Percentiles rank a stretch among this genome's conserved stretches.
Conservation (phyloP, 1,139 yeast genomes). For the Debaryomyces subglobosus region DNA sequence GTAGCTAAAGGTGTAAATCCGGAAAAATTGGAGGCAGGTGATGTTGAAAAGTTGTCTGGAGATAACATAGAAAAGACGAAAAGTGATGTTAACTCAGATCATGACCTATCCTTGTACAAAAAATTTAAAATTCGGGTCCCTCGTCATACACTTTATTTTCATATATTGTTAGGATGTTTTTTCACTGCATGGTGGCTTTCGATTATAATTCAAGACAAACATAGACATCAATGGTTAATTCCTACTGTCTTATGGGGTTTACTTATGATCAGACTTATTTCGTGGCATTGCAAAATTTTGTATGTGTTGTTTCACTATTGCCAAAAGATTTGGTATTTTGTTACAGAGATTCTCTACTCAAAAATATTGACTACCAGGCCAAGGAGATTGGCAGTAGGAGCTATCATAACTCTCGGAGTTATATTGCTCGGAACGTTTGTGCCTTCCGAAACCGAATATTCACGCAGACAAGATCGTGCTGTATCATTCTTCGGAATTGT, state of each 20-base stretch:
- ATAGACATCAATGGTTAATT: slow-evolving; percentile 62
- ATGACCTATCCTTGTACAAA: slow-evolving; percentile 5
- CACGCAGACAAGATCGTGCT: slow-evolving; percentile 57
- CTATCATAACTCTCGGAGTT: slow-evolving; percentile 47
- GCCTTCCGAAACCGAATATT: slow-evolving; percentile 53
- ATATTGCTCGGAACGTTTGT: slow-evolving; percentile 59
- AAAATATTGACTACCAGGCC: slow-evolving; percentile 36
- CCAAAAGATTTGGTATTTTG: slow-evolving; percentile 44
- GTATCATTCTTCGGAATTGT: slow-evolving; percentile 60
- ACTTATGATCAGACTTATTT: slow-evolving; percentile 56
- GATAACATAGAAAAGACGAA: not conserved
- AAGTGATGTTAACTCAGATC: not conserved
- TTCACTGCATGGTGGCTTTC: slow-evolving; percentile 74
- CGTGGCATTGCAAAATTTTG: slow-evolving; percentile 54
- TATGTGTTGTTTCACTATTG: slow-evolving; percentile 29
- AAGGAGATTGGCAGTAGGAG: slow-evolving; percentile 51
- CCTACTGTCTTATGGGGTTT: slow-evolving; percentile 61
- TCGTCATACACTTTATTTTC: slow-evolving; percentile 26
- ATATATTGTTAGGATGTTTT: slow-evolving; percentile 43
- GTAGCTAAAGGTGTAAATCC: not conserved
- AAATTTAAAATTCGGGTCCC: slow-evolving; percentile 27
- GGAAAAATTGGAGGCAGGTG: not conserved
- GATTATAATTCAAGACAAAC: slow-evolving; percentile 54
- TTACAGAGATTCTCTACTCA: slow-evolving; percentile 41
- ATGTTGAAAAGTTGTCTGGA: not conserved